phyloP scores from a whole-genome alignment of 352 stramenopile genomes.

The Phytophthora chlamydospora region DNA sequence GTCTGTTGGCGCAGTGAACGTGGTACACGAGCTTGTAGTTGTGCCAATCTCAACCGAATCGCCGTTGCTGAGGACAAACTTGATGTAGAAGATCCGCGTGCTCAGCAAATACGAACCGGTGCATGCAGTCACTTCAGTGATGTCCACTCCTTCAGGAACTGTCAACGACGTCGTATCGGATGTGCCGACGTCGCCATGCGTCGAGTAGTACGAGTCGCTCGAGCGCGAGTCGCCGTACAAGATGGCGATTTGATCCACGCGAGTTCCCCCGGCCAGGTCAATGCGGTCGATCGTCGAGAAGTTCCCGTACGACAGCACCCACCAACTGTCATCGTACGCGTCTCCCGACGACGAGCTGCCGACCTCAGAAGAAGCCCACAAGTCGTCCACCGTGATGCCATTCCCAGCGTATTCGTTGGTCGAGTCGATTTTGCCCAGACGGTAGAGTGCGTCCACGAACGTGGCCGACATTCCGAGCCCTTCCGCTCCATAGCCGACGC shows the following conservation, averaged over 20 bases:
- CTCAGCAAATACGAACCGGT: conserved; percentile 14
- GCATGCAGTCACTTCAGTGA: conserved; percentile 16
- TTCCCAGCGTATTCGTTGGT: conserved; percentile 28
- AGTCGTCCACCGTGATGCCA: conserved; percentile 19
- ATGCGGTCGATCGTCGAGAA: conserved; percentile 31
- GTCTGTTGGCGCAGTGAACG: conserved; percentile 13
- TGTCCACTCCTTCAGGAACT: conserved; percentile 13
- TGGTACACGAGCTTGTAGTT: conserved; percentile 20
- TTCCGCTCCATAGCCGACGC: conserved; percentile 27
- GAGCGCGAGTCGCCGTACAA: conserved; percentile 28
- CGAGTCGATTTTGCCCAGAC: conserved; percentile 21
- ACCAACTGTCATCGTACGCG: conserved; percentile 31
- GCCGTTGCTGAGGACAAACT: conserved; percentile 25
- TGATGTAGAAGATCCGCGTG: conserved; percentile 22
- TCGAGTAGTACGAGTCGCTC: conserved; percentile 22
- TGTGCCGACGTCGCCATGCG: conserved; percentile 21
- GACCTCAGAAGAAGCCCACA: conserved; percentile 14
- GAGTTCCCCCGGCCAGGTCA: conserved; percentile 23
- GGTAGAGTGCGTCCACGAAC: conserved; percentile 27
- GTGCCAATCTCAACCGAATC: conserved; percentile 19
- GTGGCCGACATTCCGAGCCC: conserved; percentile 25
- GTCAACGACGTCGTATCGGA: conserved; percentile 19
- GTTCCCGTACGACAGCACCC: conserved; percentile 26
- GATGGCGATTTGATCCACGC: conserved; percentile 26
- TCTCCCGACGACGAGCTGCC: conserved; percentile 16